Base-by-base conservation (phyloP, 305 asterid genomes). In the Salvia sclarea region DNA sequence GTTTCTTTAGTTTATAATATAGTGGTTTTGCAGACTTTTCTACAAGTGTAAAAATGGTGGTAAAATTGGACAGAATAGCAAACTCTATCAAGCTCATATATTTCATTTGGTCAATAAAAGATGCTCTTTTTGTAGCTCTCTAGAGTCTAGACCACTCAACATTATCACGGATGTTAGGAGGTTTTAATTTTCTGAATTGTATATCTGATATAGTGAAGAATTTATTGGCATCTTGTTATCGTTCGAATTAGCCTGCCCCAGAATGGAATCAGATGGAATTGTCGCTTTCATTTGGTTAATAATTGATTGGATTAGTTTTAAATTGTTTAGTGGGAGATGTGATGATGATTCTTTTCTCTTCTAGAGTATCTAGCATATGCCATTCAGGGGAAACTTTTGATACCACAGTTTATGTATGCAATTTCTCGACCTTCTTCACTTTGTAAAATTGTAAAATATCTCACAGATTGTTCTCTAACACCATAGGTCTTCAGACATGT, bases 241-340 rank as follows among this genome's bases (percentile, higher is more conserved):
- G 16, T 38, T 38, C 16, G 35, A 24, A 60, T 37, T 60, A 37
- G 49, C 13, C 66, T 58, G 18, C 66, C 13, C 41, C 2, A 7
- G 44, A 31, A 10, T 30, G 44, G 58, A 52, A 22, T 52, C 44
- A 17, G 25, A 16, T 57, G 63, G 43, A 56, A 45, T 54, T 28
- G 43, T 24, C 30, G 9, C 63, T 71, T 79, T 70, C 52, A 54
- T 59, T 68, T 66, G 68, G 69, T 60, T 56, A 49, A 56, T 16
- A 43, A 49, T 31, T 68, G 41, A 63, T 38, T 72, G 48, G 59
- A 44, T 53, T 57, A 43, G 17, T 55, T 58, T 33, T 7, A 48
- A 48, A 24, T 38, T 53, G 8, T 55, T 4, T 61, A 35, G 59
- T 18, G 56, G 21, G 24, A 57, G 63, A 18, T 48, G 44, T n/a